These are phyloP conservation scores for Clonostachys rosea DNA, from an alignment of 2,329 filamentous ascomycete species.

Conservation along the genomic window DNA sequence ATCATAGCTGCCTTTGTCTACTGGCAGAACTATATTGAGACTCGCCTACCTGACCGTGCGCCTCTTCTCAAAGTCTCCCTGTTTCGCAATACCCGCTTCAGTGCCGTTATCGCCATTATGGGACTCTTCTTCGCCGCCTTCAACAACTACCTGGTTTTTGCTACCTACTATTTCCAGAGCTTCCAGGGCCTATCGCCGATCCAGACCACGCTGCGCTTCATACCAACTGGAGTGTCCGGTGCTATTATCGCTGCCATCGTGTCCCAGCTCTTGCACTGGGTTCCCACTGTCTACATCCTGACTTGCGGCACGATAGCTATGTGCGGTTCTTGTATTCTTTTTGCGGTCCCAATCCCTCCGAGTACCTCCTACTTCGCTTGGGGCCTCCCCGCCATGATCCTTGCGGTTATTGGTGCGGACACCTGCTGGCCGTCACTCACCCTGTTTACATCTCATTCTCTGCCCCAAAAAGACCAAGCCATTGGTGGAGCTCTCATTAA, in stretches of 20 bases:
- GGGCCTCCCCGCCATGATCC: slow-evolving; percentile 60
- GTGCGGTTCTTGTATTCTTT: slow-evolving; percentile 52
- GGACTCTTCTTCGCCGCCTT: slow-evolving; percentile 62
- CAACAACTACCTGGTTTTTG: slow-evolving; percentile 63
- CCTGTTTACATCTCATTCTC: slow-evolving; percentile 58
- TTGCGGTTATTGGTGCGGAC: slow-evolving; percentile 63
- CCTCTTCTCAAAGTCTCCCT: slow-evolving; percentile 65
- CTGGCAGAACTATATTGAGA: slow-evolving; percentile 50
- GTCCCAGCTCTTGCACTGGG: slow-evolving; percentile 48
- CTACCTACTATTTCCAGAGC: slow-evolving; percentile 68
- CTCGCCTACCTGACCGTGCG: slow-evolving; percentile 19
- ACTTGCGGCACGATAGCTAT: slow-evolving; percentile 52
- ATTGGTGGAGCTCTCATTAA: slow-evolving; percentile 66
- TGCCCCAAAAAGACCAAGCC: slow-evolving; percentile 61
- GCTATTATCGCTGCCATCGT: slow-evolving; percentile 51
- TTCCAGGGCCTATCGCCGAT: slow-evolving; percentile 57
- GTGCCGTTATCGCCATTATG: slow-evolving; percentile 61
- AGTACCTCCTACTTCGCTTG: slow-evolving; percentile 63
- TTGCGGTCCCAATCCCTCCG: slow-evolving; percentile 57
- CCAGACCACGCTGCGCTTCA: slow-evolving; percentile 65
- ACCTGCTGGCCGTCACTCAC: slow-evolving; percentile 62
- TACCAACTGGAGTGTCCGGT: slow-evolving; percentile 60
- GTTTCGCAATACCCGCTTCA: slow-evolving; percentile 55
- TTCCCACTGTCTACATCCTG: slow-evolving; percentile 54
- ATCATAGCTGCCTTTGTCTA: slow-evolving; percentile 51